These are phyloP conservation scores for Pichia sp. DNA, from an alignment of 1,139 yeast species.

Conservation along the genomic window DNA sequence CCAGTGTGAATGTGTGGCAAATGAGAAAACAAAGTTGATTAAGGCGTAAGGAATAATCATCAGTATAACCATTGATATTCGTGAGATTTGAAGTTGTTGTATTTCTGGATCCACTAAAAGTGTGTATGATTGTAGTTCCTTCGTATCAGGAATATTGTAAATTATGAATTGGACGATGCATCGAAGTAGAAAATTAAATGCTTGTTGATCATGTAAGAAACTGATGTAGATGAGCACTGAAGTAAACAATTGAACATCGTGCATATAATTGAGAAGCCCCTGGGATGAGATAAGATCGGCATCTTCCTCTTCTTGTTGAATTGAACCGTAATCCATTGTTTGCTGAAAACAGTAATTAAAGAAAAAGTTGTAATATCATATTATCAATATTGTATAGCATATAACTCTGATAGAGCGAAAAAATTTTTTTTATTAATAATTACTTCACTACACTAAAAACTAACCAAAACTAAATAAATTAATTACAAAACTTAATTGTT, in stretches of 20 bases:
- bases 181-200: constrained; percentile 4
- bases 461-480: not conserved
- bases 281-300: no score
- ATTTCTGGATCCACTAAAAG: not conserved
- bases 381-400: no score
- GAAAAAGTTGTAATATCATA: no score
- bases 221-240: constrained; percentile 8
- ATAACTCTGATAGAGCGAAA: no score
- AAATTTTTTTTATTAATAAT: not conserved
- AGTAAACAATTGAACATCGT: constrained; percentile 1
- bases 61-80: constrained; percentile 3
- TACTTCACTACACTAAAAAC: not conserved
- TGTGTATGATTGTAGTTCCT: not conserved
- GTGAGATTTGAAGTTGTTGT: not conserved
- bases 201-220: constrained; percentile 7
- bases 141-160: constrained; percentile 8
- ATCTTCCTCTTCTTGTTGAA: not conserved
- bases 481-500: constrained; percentile 29
- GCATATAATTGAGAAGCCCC: no score
- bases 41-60: constrained; percentile 5
- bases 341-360: no score
- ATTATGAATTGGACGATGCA: constrained; percentile 5
- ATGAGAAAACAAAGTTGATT: not conserved
- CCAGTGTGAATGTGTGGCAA: not conserved
- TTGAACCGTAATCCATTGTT: not conserved